These are phyloP conservation scores for Pseudocercospora crystallina DNA, from an alignment of 2,329 filamentous ascomycete genomes.

Conservation along the genomic window DNA sequence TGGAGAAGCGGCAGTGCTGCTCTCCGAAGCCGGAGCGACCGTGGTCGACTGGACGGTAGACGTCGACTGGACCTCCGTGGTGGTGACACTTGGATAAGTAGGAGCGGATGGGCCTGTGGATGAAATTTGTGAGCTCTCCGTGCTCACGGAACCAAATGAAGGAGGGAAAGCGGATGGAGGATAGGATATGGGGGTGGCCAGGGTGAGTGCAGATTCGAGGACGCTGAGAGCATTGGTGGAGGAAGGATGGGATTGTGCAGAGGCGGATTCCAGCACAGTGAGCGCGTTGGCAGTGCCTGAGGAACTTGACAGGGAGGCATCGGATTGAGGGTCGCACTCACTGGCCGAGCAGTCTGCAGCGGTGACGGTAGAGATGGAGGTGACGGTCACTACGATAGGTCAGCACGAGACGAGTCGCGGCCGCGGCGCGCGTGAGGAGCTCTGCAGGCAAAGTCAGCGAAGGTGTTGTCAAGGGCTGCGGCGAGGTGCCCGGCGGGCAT, in stretches of 20 bases:
- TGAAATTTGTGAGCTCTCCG: constrained; percentile 22
- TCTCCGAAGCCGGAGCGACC: background rate
- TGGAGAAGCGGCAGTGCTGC: constrained; percentile 13
- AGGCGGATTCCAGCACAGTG: constrained; percentile 20
- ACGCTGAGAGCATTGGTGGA: constrained; percentile 22
- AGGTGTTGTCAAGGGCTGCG: constrained; percentile 1
- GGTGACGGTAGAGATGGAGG: constrained; percentile 10
- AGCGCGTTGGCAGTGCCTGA: constrained; percentile 20
- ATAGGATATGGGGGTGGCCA: constrained; percentile 7
- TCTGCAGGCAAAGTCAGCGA: constrained; percentile 10
- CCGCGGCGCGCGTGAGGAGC: background rate
- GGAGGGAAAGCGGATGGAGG: constrained; percentile 14
- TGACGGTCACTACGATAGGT: constrained; percentile 21
- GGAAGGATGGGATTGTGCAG: constrained; percentile 12
- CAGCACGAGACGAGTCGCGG: background rate
- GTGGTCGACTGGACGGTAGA: background rate
- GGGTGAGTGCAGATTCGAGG: constrained; percentile 18
- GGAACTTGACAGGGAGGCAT: constrained; percentile 9
- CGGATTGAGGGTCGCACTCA: constrained; percentile 20
- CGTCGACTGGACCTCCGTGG: background rate
- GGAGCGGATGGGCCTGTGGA: constrained; percentile 17
- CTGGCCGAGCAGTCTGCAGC: constrained; percentile 21
- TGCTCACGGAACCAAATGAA: constrained; percentile 10
- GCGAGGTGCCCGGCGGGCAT: background rate
- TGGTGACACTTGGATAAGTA: background rate